Evolutionary conservation across 176 grass and related monocot genomes (phyloP).

Genomic region (Chloris gayana): DNA sequence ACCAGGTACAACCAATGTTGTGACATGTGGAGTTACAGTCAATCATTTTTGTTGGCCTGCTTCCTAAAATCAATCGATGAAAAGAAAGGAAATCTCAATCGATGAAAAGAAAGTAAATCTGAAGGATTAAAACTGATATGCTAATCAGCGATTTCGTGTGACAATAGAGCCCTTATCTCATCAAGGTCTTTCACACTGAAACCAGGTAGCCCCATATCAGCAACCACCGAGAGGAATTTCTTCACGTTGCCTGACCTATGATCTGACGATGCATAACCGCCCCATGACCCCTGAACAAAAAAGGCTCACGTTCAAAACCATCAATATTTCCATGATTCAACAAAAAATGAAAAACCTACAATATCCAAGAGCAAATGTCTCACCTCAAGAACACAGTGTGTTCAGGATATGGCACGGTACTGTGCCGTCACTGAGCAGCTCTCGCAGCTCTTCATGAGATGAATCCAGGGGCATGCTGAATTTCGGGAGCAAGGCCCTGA

Average conservation of each 20-base stretch:
- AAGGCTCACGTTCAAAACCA: not conserved
- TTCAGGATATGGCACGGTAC: constrained; percentile 56
- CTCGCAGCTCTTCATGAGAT: constrained; percentile 68
- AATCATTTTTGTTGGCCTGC: constrained; percentile 17
- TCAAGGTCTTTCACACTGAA: constrained; percentile 79
- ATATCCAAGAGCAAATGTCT: not conserved
- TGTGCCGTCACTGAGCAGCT: constrained; percentile 64
- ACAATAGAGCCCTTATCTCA: constrained; percentile 54
- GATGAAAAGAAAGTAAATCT: not conserved
- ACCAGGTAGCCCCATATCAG: constrained; percentile 64
- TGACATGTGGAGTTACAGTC: constrained; percentile 16
- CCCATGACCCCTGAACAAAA: constrained; percentile 52
- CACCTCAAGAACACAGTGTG: constrained; percentile 61
- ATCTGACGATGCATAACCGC: constrained; percentile 43
- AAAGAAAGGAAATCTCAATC: too few relatives aligned
- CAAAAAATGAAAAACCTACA: not conserved
- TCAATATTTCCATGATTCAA: constrained; percentile 15
- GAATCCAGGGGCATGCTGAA: constrained; percentile 52
- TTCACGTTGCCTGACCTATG: constrained; percentile 56
- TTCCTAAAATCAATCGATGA: not conserved
- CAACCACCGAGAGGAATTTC: constrained; percentile 74
- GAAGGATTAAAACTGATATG: not conserved
- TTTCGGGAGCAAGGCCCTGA: constrained; percentile 66
- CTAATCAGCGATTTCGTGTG: constrained; percentile 17
- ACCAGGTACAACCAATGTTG: constrained; percentile 13